These are phyloP conservation scores for Beta vulgaris DNA, from an alignment of 148 eudicot genomes.

Conservation along the genomic window DNA sequence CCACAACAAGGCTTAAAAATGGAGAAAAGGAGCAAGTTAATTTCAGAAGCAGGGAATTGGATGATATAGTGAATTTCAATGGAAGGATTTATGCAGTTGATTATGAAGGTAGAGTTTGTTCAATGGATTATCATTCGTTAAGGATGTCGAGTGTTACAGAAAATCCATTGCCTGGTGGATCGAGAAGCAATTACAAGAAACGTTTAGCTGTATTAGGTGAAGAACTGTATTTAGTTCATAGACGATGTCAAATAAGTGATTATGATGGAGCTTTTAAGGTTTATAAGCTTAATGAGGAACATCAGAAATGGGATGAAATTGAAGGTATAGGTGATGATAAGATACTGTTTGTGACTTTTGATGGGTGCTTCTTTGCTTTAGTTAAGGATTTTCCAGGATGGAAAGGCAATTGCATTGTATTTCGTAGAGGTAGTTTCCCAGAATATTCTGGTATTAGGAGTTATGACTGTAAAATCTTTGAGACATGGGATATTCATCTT, in stretches of 20 bases:
- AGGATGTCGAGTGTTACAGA: neutral
- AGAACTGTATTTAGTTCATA: conserved; percentile 1
- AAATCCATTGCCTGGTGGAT: neutral
- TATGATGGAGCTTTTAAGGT: neutral
- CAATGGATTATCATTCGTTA: neutral
- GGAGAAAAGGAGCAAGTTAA: neutral
- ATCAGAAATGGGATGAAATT: neutral
- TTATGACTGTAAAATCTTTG: neutral
- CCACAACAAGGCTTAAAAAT: neutral
- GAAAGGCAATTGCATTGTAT: conserved; percentile 15
- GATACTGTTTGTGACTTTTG: conserved; percentile 16
- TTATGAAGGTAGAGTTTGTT: conserved; percentile 14
- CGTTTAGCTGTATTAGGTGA: neutral
- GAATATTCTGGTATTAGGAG: neutral
- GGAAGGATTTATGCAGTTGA: conserved; percentile 20
- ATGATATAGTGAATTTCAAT: conserved; percentile 16
- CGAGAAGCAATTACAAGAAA: conserved; percentile 1
- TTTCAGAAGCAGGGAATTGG: neutral
- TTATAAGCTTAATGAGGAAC: neutral
- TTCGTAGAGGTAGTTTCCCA: conserved; percentile 1
- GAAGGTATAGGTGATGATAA: conserved; percentile 1
- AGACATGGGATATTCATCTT: neutral
- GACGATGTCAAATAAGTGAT: neutral
- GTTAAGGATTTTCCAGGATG: conserved; percentile 10
- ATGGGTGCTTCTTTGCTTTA: conserved; percentile 10